A percentile compares a stretch with the other conserved stretches of the same genome.
These are phyloP conservation scores for Pseudogymnoascus sp. DNA, from an alignment of 2,329 filamentous ascomycete species.

Conservation along the genomic window DNA sequence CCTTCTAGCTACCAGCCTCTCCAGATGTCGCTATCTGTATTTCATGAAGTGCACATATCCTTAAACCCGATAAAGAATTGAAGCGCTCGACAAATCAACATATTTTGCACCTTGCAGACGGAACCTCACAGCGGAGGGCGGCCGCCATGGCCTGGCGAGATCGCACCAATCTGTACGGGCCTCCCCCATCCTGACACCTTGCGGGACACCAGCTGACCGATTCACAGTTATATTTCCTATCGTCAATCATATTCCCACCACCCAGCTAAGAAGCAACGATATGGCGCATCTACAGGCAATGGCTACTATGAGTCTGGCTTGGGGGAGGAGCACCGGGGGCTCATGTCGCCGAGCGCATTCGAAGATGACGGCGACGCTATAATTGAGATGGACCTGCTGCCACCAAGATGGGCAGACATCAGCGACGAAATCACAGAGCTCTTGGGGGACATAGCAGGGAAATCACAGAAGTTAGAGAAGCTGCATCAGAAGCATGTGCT, in stretches of 20 bases:
- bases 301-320: slow-evolving; percentile 52
- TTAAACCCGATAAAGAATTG: background rate
- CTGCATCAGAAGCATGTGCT: slow-evolving; percentile 95
- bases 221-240: slow-evolving; percentile 85
- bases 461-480: slow-evolving; percentile 78
- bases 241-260: slow-evolving; percentile 97
- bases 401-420: slow-evolving; percentile 90
- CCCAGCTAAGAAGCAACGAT: slow-evolving; percentile 74
- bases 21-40: background rate
- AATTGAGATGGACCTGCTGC: slow-evolving; percentile 96
- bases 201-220: slow-evolving; percentile 24
- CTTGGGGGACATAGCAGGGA: slow-evolving; percentile 69
- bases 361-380: slow-evolving; percentile 85
- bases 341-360: slow-evolving; percentile 72
- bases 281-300: slow-evolving; percentile 39
- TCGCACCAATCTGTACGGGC: slow-evolving; percentile 85
- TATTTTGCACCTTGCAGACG: slow-evolving; percentile 5
- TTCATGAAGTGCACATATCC: slow-evolving; percentile 1
- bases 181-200: slow-evolving; percentile 17
- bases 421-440: slow-evolving; percentile 87
- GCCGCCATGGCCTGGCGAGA: slow-evolving; percentile 88
- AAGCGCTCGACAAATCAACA: background rate
- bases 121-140: slow-evolving; percentile 4
- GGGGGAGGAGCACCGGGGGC: slow-evolving; percentile 63
- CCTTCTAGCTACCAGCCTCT: background rate